These are phyloP conservation scores for Candida saitoana DNA, from an alignment of 805 yeast species.

Conservation along the genomic window DNA sequence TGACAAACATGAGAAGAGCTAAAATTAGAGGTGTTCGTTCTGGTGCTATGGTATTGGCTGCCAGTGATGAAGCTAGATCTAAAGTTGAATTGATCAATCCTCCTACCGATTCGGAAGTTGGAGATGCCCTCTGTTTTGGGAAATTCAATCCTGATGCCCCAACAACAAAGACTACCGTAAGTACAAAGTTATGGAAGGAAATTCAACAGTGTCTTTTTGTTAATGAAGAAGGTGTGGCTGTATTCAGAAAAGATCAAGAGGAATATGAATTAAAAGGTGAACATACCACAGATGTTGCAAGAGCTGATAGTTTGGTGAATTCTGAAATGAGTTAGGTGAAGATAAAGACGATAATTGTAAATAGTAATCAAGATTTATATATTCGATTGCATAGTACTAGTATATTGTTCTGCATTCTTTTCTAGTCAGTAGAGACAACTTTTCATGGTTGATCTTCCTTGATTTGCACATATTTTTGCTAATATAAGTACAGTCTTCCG, in stretches of 20 bases:
- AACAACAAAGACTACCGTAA: conserved; percentile 20
- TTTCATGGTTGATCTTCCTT: too few relatives aligned
- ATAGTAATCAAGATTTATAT: too few relatives aligned
- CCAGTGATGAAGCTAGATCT: conserved; percentile 25
- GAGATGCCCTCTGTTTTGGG: conserved; percentile 38
- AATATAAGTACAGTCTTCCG: too few relatives aligned
- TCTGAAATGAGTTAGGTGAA: too few relatives aligned
- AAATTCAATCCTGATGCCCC: conserved; percentile 16
- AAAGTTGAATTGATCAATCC: conserved; percentile 47
- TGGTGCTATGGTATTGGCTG: conserved; percentile 67
- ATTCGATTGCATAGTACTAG: too few relatives aligned
- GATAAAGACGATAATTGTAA: too few relatives aligned
- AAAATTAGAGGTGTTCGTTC: conserved; percentile 61
- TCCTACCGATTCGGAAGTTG: conserved; percentile 35
- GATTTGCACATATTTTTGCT: too few relatives aligned
- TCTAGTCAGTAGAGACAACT: too few relatives aligned
- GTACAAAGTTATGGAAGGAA: conserved; percentile 27
- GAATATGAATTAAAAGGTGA: conserved; percentile 14
- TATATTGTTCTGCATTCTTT: too few relatives aligned
- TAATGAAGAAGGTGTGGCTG: conserved; percentile 25
- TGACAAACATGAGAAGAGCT: conserved; percentile 56
- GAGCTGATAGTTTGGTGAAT: conserved; percentile 6
- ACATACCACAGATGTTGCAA: conserved; percentile 4
- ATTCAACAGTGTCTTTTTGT: conserved; percentile 27
- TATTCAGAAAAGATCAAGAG: conserved; percentile 18